Evolutionary conservation across 1,284 basidiomycete species (phyloP).

Genomic region (Malassezia furfur): DNA sequence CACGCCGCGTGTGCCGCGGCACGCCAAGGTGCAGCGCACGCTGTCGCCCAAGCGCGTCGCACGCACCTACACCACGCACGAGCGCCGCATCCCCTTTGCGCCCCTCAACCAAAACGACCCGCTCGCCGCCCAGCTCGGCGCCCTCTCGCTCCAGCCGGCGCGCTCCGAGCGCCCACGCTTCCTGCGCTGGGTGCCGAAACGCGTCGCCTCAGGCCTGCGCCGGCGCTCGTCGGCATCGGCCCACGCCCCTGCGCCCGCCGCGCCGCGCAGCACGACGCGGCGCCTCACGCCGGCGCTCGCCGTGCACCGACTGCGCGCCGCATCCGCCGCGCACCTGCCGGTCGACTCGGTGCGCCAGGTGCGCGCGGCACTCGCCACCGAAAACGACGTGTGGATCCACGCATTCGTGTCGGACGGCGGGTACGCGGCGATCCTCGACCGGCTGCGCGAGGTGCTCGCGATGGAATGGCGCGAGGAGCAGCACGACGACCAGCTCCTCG

Average conservation of each 20-base stretch:
- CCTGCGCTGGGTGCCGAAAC: background rate
- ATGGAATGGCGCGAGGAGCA: constrained; percentile 92
- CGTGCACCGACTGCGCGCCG: background rate
- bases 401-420: constrained; percentile 76
- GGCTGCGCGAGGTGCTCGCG: constrained; percentile 82
- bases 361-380: constrained; percentile 37
- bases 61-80: constrained; percentile 3
- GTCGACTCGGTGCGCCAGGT: constrained; percentile 24
- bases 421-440: constrained; percentile 69
- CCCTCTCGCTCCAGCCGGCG: background rate
- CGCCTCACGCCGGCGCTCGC: background rate
- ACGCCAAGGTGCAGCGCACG: background rate
- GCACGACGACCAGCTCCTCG: constrained; percentile 85
- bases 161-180: background rate
- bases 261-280: background rate
- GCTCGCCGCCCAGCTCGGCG: background rate
- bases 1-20: background rate
- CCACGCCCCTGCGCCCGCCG: background rate
- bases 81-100: background rate
- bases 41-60: constrained; percentile 6
- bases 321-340: background rate
- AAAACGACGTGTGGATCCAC: constrained; percentile 66
- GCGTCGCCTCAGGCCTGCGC: background rate
- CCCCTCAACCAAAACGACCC: background rate
- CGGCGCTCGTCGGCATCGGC: background rate